Conservation (phyloP, 1,284 basidiomycete genomes). For the Trichosporon sp. region DNA sequence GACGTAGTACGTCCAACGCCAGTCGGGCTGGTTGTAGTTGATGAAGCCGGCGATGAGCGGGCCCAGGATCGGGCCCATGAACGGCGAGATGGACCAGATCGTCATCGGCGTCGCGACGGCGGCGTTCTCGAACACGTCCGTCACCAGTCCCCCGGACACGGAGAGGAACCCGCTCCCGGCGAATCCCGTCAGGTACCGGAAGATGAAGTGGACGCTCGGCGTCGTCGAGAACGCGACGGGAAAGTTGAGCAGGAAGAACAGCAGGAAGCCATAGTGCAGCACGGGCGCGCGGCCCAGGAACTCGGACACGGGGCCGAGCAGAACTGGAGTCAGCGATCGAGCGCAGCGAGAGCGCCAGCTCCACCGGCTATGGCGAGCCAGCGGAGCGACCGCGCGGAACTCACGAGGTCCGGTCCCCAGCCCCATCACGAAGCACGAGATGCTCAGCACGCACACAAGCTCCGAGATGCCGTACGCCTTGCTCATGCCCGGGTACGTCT, state of each 20-base stretch:
- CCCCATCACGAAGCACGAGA: constrained; percentile 63
- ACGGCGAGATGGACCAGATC: constrained; percentile 64
- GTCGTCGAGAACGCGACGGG: constrained; percentile 60
- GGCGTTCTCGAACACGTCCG: constrained; percentile 64
- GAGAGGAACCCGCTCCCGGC: constrained; percentile 66
- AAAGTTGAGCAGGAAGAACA: constrained; percentile 55
- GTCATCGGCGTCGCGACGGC: constrained; percentile 74
- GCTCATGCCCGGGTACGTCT: constrained; percentile 62
- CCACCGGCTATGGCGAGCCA: too few relatives aligned
- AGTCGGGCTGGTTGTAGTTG: constrained; percentile 56
- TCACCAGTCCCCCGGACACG: constrained; percentile 73
- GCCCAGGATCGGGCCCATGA: constrained; percentile 68
- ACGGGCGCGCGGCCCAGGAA: constrained; percentile 55
- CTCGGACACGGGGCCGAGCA: constrained; percentile 59
- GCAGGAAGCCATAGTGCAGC: constrained; percentile 26
- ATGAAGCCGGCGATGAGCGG: constrained; percentile 53
- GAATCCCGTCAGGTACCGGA: constrained; percentile 67
- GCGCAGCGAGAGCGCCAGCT: background rate
- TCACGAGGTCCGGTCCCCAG: constrained; percentile 53
- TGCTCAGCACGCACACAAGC: constrained; percentile 66
- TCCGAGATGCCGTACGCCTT: constrained; percentile 59
- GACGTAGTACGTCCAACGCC: constrained; percentile 75
- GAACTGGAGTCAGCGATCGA: constrained; percentile 30
- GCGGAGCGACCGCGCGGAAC: constrained; percentile 13
- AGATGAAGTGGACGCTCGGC: constrained; percentile 58